Evolutionary conservation across 2,329 filamentous ascomycete genomes (phyloP), one percentile per base, ranked within the genome.

Genomic region (Claviceps pazoutovae): DNA sequence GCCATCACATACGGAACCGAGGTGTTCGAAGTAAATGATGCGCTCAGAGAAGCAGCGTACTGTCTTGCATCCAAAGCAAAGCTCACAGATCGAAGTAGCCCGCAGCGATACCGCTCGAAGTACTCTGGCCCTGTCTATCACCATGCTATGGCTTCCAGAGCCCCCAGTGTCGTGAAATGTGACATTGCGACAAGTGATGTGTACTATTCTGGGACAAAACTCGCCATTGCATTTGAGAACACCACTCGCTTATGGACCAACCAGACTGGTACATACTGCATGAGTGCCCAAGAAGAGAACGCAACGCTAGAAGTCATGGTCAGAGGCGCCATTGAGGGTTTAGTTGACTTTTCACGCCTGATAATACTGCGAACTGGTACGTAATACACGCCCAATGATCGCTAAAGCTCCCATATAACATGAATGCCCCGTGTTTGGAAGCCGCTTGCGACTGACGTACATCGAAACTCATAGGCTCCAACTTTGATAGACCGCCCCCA

Each of bases 231-330:
- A 0, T 87, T 88, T 60, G 80, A 79, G 58, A 80, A 83, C 56
- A 83, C 77, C 19, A 83, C 80, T 3, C 66, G 58, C 0, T 59
- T 84, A 0, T 78, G 81, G 68, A 88, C 84, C 2, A 86, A 86
- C 59, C 82, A 82, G 3, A 78, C 75, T 0, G 82, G 80, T 0
- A 64, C 72, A 5, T 87, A 87, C 67, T 87, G 84, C 68, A 79
- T 82, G 66, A 84, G 76, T 1, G 83, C 83, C 0, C 83, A 87
- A 63, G 84, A 88, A 64, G 84, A 88, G 61, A 86, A 82, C 58
- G 84, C 83, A 0, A 77, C 76, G 0, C 74, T 87, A 1, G 82
- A 84, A 58, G 82, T 77, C 5, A 68, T 88, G 30, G 65, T 86
- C 19, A 75, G 84, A 13, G 75, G 74, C 1, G 76, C 80, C 0